phyloP scores from a whole-genome alignment of 495 filamentous ascomycete genomes.

The Tuber brumale region DNA sequence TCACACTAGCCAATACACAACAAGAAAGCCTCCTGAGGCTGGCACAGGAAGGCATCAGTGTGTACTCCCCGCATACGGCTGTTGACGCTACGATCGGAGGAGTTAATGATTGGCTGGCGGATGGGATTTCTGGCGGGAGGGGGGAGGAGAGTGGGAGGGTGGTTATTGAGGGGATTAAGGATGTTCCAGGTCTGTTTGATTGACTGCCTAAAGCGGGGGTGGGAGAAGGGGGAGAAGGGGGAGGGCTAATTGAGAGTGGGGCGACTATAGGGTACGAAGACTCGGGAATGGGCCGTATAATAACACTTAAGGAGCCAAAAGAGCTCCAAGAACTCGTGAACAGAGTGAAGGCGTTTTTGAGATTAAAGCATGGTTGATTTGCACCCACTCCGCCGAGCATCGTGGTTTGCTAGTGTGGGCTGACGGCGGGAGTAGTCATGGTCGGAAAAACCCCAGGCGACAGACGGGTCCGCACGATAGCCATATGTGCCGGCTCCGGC shows the following conservation, averaged over 20 bases:
- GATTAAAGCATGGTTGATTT: constrained; percentile 22
- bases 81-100: constrained; percentile 82
- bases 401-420: neutral
- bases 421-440: constrained; percentile 24
- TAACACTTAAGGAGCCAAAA: constrained; percentile 17
- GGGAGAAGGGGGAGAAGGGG: neutral
- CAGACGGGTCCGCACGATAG: constrained; percentile 31
- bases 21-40: constrained; percentile 77
- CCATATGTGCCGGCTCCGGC: constrained; percentile 79
- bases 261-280: constrained; percentile 26
- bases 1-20: constrained; percentile 77
- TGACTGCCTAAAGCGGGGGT: neutral
- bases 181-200: constrained; percentile 4
- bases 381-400: neutral
- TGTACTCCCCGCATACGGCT: constrained; percentile 93
- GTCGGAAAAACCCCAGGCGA: constrained; percentile 42
- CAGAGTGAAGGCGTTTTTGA: constrained; percentile 31
- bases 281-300: constrained; percentile 35
- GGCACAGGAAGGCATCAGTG: constrained; percentile 61
- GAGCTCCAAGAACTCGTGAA: constrained; percentile 22
- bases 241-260: constrained; percentile 5
- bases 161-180: constrained; percentile 35
- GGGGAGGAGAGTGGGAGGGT: constrained; percentile 45
- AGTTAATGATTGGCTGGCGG: constrained; percentile 90
- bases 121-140: constrained; percentile 61